phyloP scores from a whole-genome alignment of 2,329 filamentous ascomycete species.

The Talaromyces sp. region DNA sequence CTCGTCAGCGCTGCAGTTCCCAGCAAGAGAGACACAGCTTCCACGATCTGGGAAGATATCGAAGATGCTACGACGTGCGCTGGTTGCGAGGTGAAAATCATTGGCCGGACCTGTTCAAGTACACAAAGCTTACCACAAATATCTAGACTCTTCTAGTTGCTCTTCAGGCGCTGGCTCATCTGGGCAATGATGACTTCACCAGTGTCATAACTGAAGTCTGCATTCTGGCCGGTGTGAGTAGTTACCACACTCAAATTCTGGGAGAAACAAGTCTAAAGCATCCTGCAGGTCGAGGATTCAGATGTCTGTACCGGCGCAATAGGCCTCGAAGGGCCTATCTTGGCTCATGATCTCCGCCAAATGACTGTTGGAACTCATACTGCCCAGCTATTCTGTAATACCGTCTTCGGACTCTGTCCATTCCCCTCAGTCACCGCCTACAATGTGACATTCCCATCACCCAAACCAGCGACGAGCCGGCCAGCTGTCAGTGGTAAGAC shows the following conservation, averaged over 20 bases:
- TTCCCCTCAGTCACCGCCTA: constrained; percentile 47
- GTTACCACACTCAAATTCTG: neutral
- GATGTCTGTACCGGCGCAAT: constrained; percentile 57
- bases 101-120: no score
- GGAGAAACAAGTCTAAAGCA: neutral
- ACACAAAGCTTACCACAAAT: neutral
- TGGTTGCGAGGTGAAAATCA: constrained; percentile 29
- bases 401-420: constrained; percentile 53
- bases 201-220: constrained; percentile 37
- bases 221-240: constrained; percentile 28
- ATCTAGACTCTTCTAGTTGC: constrained; percentile 34
- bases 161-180: constrained; percentile 44
- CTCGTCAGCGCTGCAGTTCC: constrained; percentile 18
- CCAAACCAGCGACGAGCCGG: constrained; percentile 38
- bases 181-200: constrained; percentile 45
- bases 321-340: constrained; percentile 51
- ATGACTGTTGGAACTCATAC: constrained; percentile 50
- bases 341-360: constrained; percentile 49
- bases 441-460: constrained; percentile 43
- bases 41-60: constrained; percentile 30
- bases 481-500: constrained; percentile 46
- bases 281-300: constrained; percentile 45
- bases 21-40: constrained; percentile 20
- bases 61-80: constrained; percentile 32
- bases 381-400: constrained; percentile 51